phyloP scores from a whole-genome alignment of 176 grass and related monocot genomes.

The Oryza rufipogon region DNA sequence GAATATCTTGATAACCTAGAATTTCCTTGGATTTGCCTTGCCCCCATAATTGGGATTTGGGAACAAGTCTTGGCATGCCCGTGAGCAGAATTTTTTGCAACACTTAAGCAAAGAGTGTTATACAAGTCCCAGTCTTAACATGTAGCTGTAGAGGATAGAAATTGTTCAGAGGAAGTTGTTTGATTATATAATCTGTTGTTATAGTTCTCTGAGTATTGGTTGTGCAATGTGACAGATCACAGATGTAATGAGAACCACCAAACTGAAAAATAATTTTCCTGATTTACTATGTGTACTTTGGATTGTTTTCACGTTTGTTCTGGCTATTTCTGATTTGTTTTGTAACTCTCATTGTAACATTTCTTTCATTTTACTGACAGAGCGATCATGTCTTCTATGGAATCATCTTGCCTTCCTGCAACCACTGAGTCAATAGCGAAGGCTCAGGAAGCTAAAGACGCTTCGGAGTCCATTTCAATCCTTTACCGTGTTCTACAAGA shows the following conservation, averaged over 20 bases:
- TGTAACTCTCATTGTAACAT: neutral
- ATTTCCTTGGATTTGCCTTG: neutral
- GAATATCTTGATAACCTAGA: too few species aligned
- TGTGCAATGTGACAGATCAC: neutral
- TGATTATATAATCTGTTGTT: neutral
- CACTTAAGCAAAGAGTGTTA: neutral
- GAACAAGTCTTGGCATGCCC: neutral
- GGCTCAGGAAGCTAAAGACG: slow-evolving; percentile 67
- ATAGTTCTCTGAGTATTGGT: neutral
- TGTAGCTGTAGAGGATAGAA: neutral
- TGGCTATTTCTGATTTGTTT: neutral
- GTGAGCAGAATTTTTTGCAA: neutral
- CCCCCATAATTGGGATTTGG: neutral
- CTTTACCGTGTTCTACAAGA: slow-evolving; percentile 75
- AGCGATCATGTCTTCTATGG: slow-evolving; percentile 41
- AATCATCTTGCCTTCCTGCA: slow-evolving; percentile 46
- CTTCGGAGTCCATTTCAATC: slow-evolving; percentile 70
- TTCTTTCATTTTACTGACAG: slow-evolving; percentile 11
- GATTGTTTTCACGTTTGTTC: slow-evolving; percentile 1
- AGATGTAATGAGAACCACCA: neutral
- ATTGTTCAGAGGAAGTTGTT: neutral
- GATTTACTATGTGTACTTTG: neutral
- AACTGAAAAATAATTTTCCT: neutral
- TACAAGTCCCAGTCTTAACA: neutral
- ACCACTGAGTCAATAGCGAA: slow-evolving; percentile 69